Percentiles rank a stretch among this genome's conserved stretches.
Evolutionary conservation across 441 rosid species (phyloP).

Genomic region (Pelargonium australe): DNA sequence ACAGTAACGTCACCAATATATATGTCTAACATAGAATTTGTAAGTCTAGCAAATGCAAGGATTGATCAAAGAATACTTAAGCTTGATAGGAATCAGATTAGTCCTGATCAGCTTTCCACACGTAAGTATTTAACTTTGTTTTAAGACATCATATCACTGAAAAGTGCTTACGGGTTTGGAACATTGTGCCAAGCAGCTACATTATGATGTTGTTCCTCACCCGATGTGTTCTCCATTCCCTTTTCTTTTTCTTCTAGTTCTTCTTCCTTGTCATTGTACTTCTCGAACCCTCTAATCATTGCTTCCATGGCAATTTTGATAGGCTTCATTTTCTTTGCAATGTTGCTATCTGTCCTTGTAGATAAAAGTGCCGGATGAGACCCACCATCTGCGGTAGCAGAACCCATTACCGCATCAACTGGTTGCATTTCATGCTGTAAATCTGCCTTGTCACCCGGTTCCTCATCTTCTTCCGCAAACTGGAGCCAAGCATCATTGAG

Average conservation of each 20-base stretch:
- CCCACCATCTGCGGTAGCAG: conserved; percentile 52
- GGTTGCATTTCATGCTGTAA: conserved; percentile 27
- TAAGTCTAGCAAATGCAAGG: background rate
- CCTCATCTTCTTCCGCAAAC: conserved; percentile 61
- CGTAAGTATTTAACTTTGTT: background rate
- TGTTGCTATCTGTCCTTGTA: conserved; percentile 22
- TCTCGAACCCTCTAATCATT: conserved; percentile 70
- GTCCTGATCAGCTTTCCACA: background rate
- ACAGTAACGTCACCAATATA: conserved; percentile 17
- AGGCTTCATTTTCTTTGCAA: conserved; percentile 34
- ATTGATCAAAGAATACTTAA: background rate
- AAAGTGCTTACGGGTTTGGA: conserved; percentile 67
- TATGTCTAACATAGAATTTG: background rate
- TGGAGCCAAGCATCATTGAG: conserved; percentile 93
- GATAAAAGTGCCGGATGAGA: conserved; percentile 35
- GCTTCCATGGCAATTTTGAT: conserved; percentile 80
- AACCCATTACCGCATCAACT: conserved; percentile 42
- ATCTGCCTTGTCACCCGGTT: conserved; percentile 33
- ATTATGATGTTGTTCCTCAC: conserved; percentile 51
- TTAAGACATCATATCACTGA: conserved; percentile 16
- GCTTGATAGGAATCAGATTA: background rate
- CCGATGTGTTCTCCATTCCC: conserved; percentile 23
- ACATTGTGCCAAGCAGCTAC: conserved; percentile 95
- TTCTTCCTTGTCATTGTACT: conserved; percentile 34
- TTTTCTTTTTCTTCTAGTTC: conserved; percentile 3